Evolutionary conservation across 2,329 filamentous ascomycete genomes (phyloP).

Genomic region (Hypomyces perniciosus): DNA sequence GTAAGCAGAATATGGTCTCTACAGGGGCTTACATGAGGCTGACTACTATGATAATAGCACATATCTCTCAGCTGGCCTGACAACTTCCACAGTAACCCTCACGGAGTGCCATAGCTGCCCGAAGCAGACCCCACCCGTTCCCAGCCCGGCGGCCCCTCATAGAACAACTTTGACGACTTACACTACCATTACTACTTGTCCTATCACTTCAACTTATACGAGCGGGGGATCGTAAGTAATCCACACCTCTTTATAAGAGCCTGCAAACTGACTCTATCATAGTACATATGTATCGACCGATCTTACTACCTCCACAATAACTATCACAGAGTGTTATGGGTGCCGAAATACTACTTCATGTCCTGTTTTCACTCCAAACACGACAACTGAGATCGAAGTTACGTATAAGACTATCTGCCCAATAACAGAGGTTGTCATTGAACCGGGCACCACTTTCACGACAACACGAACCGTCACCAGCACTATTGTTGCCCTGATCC

Average conservation of each 20-base stretch:
- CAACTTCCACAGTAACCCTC: conserved; percentile 39
- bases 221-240: conserved; percentile 33
- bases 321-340: conserved; percentile 34
- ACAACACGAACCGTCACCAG: conserved; percentile 21
- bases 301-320: conserved; percentile 38
- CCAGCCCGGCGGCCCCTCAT: conserved; percentile 25
- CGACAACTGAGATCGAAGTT: conserved; percentile 28
- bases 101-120: conserved; percentile 35
- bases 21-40: not conserved
- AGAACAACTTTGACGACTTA: conserved; percentile 23
- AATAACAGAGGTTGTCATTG: conserved; percentile 30
- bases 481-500: conserved; percentile 24
- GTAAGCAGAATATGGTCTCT: conserved; percentile 25
- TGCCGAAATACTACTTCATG: conserved; percentile 34
- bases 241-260: not conserved
- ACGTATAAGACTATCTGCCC: conserved; percentile 35
- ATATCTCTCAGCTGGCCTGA: conserved; percentile 35
- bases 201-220: conserved; percentile 38
- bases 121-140: conserved; percentile 26
- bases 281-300: conserved; percentile 38
- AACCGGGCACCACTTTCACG: conserved; percentile 26
- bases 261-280: not conserved
- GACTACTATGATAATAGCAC: conserved; percentile 24
- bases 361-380: conserved; percentile 25
- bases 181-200: conserved; percentile 40